Base-by-base conservation (phyloP, 129 eudicot genomes). In the Flaveria sonorensis region DNA sequence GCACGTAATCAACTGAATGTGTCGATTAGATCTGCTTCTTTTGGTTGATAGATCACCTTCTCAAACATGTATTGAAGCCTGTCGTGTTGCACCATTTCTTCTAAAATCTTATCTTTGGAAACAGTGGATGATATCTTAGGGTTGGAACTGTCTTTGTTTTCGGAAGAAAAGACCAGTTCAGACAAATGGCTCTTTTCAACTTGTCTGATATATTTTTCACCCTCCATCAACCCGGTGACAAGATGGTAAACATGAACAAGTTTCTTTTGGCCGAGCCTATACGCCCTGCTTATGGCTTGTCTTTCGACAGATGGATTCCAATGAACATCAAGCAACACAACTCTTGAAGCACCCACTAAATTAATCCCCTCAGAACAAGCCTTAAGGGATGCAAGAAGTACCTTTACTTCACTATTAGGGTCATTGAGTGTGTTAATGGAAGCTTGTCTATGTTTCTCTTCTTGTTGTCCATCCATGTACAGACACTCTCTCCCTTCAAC, bases 271-370 rank as follows among this genome's bases (percentile, higher is more conserved):
- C 97, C 97, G 1, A 87, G 81, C 80, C 97, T 78, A 42, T 87
- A 92, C 1, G 93, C 97, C 46, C 97, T 76, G 77, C 93, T 84
- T 26, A 89, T 88, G 21, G 97, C 97, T 67, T 92, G 97, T 79
- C 88, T 79, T 43, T 86, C 92, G 0, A 87, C 96, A 0, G 97
- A 87, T 1, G 97, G 97, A 69, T 92, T 92, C 97, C 97, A 92
- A 0, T 86, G 88, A 12, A 89, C 96, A 77, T 92, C 97, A 13
- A 92, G 85, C 14, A 89, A 68, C 52, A 92, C 91, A 14, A 92
- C 91, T 32, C 97, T 83, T 0, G 96, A 89, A 20, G 96, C 97
- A 57, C 96, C 97, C 6, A 89, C 86, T 30, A 92, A 61, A 79
- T 66, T 86, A n/a, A 92, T 89, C 30, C 97, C 97, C 76, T 89